Evolutionary conservation across 306 rosid species (phyloP), one percentile per base, ranked within the genome.

Genomic region (Canavalia ensiformis): DNA sequence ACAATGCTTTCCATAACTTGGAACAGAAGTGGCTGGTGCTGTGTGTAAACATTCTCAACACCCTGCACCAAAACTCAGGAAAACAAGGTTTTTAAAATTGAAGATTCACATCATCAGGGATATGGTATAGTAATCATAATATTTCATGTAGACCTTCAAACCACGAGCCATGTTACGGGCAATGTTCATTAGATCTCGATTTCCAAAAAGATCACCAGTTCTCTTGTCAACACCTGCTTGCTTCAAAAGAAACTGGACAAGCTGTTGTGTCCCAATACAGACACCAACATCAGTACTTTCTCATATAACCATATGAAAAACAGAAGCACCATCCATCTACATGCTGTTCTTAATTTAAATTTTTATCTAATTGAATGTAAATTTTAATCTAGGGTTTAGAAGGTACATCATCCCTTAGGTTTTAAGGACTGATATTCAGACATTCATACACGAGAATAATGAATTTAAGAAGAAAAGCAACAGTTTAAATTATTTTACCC

Each of bases 81-180:
- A 71, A 82, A 69, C 25, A 57, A 63, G 31, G 10, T 30, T 37
- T 56, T 68, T 58, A 81, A 75, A 54, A 77, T 75, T 55, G 11
- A 59, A 80, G 81, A 71, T 59, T 71, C 13, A 44, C 70, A 75
- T 64, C 68, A 33, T 25, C 42, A 81, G 84, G 73, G 33, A 77
- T 45, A 79, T 59, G 68, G 2, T 59, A 79, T 4, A 25, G 57
- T 66, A 55, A 45, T 76, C 59, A 77, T 39, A 78, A 74, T 76
- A 69, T 76, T 76, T 70, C 66, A 49, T 81, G 78, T 89, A 82
- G 75, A 92, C 98, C 97, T 94, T 94, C 80, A 94, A 76, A 71
- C 97, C 98, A 82, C 98, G 94, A 76, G 98, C 98, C 98, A 92
- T 94, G 85, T 94, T 94, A 78, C 93, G 98, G 47, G 98, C 98